Percentiles rank a stretch among this genome's conserved stretches.
phyloP scores from a whole-genome alignment of 768 basidiomycete species.

The Rubroboletus pulcherrimus region DNA sequence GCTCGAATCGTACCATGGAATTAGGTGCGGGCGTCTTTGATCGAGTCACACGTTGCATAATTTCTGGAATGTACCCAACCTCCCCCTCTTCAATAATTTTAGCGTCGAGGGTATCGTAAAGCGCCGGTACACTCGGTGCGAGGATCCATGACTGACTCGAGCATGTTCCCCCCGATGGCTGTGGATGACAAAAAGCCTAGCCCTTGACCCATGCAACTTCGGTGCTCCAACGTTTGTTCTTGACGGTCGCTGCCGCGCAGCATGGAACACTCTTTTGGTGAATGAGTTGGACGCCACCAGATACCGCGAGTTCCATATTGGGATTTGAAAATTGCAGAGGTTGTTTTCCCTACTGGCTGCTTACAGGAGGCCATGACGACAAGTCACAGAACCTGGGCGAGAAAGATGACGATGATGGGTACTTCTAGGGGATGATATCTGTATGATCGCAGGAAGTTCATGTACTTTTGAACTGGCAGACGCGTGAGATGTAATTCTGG shows the following conservation, averaged over 20 bases:
- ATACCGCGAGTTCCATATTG: slow-evolving; percentile 21
- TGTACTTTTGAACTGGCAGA: slow-evolving; percentile 12
- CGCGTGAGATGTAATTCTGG: slow-evolving; percentile 21
- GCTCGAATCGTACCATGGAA: slow-evolving; percentile 9
- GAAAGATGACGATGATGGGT: slow-evolving; percentile 2
- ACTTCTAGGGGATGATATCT: neutral
- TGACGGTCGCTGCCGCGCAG: slow-evolving; percentile 14
- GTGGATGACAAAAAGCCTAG: slow-evolving; percentile 12
- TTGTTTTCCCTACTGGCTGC: slow-evolving; percentile 1
- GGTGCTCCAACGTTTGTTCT: slow-evolving; percentile 7
- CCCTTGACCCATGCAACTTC: slow-evolving; percentile 27
- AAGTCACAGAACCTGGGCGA: slow-evolving; percentile 20
- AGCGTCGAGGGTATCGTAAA: slow-evolving; percentile 18
- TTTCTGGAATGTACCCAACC: slow-evolving; percentile 21
- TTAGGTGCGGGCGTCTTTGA: slow-evolving; percentile 13
- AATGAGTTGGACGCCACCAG: slow-evolving; percentile 23
- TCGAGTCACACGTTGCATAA: slow-evolving; percentile 24
- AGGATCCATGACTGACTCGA: slow-evolving; percentile 11
- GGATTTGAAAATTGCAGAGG: slow-evolving; percentile 20
- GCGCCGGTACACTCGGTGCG: slow-evolving; percentile 14
- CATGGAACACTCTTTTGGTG: slow-evolving; percentile 18
- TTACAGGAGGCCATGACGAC: slow-evolving; percentile 22
- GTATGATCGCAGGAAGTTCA: slow-evolving; percentile 17
- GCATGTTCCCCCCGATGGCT: slow-evolving; percentile 8
- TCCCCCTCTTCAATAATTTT: slow-evolving; percentile 9